Percentiles rank a stretch among this genome's conserved stretches.
phyloP scores from a whole-genome alignment of 2,329 filamentous ascomycete genomes.

The Orbilia quercus region DNA sequence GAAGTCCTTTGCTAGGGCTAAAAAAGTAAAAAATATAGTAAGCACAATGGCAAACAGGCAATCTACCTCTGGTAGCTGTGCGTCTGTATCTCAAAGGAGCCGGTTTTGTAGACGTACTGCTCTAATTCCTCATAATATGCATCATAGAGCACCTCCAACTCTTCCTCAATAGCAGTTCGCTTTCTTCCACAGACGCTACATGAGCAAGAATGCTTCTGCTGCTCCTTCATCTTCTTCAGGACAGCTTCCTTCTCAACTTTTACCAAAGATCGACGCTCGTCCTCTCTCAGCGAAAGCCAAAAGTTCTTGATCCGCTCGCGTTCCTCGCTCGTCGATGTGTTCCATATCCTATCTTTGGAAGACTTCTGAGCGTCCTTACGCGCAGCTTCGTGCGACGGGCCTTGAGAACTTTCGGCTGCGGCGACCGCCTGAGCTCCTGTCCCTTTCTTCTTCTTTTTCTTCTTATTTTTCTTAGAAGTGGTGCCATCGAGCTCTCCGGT shows the following conservation, averaged over 20 bases:
- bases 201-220: constrained; percentile 98
- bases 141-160: constrained; percentile 96
- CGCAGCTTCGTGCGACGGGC: constrained; percentile 42
- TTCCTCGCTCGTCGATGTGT: constrained; percentile 92
- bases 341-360: constrained; percentile 90
- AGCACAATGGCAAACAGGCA: constrained; percentile 6
- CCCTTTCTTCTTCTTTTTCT: constrained; percentile 67
- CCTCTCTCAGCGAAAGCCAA: constrained; percentile 93
- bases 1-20: constrained; percentile 78
- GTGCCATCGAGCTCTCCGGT: constrained; percentile 37
- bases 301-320: constrained; percentile 98
- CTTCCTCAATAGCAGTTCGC: constrained; percentile 95
- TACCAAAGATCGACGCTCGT: constrained; percentile 92
- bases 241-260: constrained; percentile 99
- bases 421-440: constrained; percentile 59
- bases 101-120: constrained; percentile 90
- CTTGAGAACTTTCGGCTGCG: constrained; percentile 24
- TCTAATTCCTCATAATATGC: constrained; percentile 98
- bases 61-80: neutral
- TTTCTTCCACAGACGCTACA: constrained; percentile 97
- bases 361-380: constrained; percentile 56
- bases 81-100: constrained; percentile 63
- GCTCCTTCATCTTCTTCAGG: constrained; percentile 99
- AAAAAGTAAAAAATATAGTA: constrained; percentile 62
- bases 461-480: constrained; percentile 75